These are phyloP conservation scores for Plantago rigida DNA, from an alignment of 305 asterid genomes.

Conservation along the genomic window DNA sequence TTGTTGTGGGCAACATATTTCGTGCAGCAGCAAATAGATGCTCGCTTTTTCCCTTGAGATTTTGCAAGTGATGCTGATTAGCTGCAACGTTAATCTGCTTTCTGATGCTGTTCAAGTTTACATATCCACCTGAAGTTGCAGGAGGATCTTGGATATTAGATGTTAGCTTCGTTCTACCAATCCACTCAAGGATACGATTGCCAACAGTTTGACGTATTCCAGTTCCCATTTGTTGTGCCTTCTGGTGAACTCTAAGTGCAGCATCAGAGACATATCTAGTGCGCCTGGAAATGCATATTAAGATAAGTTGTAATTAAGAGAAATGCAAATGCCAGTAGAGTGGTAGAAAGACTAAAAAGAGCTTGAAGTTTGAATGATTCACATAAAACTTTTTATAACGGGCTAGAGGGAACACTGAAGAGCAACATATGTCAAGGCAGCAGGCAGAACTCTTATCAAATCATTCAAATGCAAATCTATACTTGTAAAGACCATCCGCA, in stretches of 20 bases:
- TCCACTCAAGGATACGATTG: constrained; percentile 65
- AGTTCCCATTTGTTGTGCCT: constrained; percentile 61
- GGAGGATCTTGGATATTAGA: constrained; percentile 57
- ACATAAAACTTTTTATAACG: no score
- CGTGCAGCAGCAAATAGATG: constrained; percentile 49
- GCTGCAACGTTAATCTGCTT: constrained; percentile 33
- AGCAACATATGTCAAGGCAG: no score
- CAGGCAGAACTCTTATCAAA: no score
- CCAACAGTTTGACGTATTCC: constrained; percentile 79
- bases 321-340: neutral
- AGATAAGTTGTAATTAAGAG: neutral
- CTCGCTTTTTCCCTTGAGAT: constrained; percentile 39
- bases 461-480: no score
- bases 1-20: constrained; percentile 37
- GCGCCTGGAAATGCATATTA: constrained; percentile 39
- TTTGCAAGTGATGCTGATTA: constrained; percentile 27
- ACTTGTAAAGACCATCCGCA: no score
- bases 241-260: constrained; percentile 62
- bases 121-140: constrained; percentile 14
- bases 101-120: constrained; percentile 25
- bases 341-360: no score
- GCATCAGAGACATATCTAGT: constrained; percentile 59
- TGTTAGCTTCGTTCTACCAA: constrained; percentile 66
- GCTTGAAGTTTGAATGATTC: no score
- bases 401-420: no score